Percentiles rank a stretch among this genome's conserved stretches.
phyloP scores from a whole-genome alignment of 2,329 filamentous ascomycete species.

The Penicillium sp. region DNA sequence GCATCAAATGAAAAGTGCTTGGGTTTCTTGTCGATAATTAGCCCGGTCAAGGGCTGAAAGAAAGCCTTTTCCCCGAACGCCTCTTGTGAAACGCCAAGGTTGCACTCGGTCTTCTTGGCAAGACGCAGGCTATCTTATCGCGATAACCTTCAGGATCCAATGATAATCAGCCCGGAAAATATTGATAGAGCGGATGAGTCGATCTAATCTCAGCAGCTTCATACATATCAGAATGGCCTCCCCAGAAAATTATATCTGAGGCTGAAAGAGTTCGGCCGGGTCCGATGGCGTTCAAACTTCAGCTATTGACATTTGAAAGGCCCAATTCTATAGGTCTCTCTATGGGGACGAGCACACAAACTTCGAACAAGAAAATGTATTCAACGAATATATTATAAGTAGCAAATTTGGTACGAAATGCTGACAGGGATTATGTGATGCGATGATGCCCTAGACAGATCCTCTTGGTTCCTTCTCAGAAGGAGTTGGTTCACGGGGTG shows the following conservation, averaged over 20 bases:
- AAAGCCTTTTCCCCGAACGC: not conserved
- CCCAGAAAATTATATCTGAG: not conserved
- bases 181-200: slow-evolving; percentile 15
- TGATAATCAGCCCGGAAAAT: slow-evolving; percentile 20
- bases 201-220: not conserved
- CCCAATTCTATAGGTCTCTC: not conserved
- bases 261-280: not conserved
- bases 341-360: not conserved
- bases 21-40: not conserved
- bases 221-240: not conserved
- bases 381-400: not conserved
- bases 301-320: not conserved
- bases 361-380: not conserved
- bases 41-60: not conserved
- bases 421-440: not conserved
- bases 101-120: slow-evolving; percentile 16
- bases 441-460: slow-evolving; percentile 15
- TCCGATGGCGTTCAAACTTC: not conserved
- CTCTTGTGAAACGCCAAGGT: slow-evolving; percentile 21
- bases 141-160: slow-evolving; percentile 1
- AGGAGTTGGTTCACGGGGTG: not conserved
- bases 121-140: slow-evolving; percentile 19
- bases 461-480: slow-evolving; percentile 12
- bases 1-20: not conserved
- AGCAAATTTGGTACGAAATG: not conserved